Evolutionary conservation across 2,329 filamentous ascomycete species (phyloP), one percentile per base, ranked within the genome.

Genomic region (Ustilaginoidea virens): DNA sequence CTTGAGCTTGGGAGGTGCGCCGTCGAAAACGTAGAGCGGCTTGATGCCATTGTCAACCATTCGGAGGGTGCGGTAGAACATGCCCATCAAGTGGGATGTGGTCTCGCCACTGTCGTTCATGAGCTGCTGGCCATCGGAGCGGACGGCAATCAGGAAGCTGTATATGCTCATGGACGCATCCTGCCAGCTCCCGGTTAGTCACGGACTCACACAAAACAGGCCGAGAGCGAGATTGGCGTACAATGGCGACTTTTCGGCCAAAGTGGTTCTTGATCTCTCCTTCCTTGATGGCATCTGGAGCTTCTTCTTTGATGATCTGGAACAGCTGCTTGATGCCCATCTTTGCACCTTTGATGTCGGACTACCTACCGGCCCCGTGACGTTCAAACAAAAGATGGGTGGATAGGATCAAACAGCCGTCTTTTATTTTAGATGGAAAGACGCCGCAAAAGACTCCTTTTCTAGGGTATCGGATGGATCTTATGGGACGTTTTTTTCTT

Each of bases 1-100:
- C 60, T 98, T 98, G 50, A 98, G 75, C 53, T 94, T 96, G 1
- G 90, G 90, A 12, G 90, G 90, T 7, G 86, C 85, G 33, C 90
- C 90, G 44, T 98, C 90, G 51, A 98, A 98, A 33, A 98, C 87
- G 54, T 93, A 98, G 41, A 98, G 70, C 2, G 90, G 90, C 52
- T 98, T 98, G 61, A 98, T 96, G 33, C 90, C 90, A 45, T 94
- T 96, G 58, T 98, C 90, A 46, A 96, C 82, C 61, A 98, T 96
- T 44, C 90, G 85, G 5, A 98, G 68, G 3, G 90, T 98, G 44
- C 90, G 86, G 64, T 98, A 98, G 63, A 98, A 98, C 75, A 98
- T 87, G 48, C 90, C 90, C 86, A 98, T 96, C 11, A 98, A 63
- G 53, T 98, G 90, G 12, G 90, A 98, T 1, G 90, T 98, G 2